Percentiles rank a stretch among this genome's conserved stretches.
phyloP scores from a whole-genome alignment of 805 yeast species.

The Sugiyamaella marilandica region DNA sequence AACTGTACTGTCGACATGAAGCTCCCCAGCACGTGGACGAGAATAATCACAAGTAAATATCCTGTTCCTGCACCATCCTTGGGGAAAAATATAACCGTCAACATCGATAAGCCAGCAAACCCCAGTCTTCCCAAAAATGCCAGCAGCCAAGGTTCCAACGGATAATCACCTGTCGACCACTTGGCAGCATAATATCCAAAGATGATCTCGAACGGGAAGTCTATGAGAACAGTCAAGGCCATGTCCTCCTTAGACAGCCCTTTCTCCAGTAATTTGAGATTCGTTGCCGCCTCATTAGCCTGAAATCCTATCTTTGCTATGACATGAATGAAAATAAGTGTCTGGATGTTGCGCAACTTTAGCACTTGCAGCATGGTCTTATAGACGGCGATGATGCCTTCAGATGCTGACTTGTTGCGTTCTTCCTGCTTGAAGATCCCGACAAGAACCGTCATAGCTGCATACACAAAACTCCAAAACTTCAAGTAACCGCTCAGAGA shows the following conservation, averaged over 20 bases:
- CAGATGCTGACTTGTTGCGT: conserved; percentile 40
- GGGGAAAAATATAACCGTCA: conserved; percentile 72
- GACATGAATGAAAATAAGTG: conserved; percentile 68
- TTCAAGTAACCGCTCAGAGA: conserved; percentile 69
- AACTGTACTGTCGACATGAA: conserved; percentile 95
- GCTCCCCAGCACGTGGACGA: conserved; percentile 79
- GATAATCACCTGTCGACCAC: conserved; percentile 71
- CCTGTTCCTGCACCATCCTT: conserved; percentile 38
- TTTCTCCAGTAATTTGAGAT: conserved; percentile 80
- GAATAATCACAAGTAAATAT: conserved; percentile 67
- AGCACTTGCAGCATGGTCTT: conserved; percentile 38
- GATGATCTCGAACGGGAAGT: conserved; percentile 91
- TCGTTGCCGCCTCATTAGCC: conserved; percentile 94
- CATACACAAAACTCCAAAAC: conserved; percentile 71
- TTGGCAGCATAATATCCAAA: conserved; percentile 95
- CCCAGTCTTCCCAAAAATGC: conserved; percentile 78
- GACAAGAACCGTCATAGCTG: conserved; percentile 60
- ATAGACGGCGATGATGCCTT: conserved; percentile 31
- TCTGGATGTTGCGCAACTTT: conserved; percentile 57
- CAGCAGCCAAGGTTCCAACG: conserved; percentile 83
- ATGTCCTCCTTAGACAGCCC: conserved; percentile 92
- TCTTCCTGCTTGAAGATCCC: conserved; percentile 64
- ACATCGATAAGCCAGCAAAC: conserved; percentile 73
- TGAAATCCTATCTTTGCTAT: conserved; percentile 89
- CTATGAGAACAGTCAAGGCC: conserved; percentile 86